Base-by-base conservation (phyloP, 306 rosid species). In the Fagus sylvatica region DNA sequence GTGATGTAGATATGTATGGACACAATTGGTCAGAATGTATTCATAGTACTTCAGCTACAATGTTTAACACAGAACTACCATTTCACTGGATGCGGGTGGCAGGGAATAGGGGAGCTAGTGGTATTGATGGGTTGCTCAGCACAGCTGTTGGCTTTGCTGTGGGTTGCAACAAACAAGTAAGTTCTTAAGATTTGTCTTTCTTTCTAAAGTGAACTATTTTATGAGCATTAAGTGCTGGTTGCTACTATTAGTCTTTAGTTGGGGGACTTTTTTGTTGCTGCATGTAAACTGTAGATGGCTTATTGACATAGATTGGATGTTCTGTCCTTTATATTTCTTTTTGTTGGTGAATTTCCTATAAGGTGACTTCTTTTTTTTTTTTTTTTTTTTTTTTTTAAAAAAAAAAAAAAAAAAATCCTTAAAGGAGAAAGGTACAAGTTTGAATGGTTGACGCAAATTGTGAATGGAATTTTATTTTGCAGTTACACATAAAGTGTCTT, bases 91-190 rank as follows among this genome's bases (percentile, higher is more conserved):
- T 83, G 74, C 81, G 90, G 87, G 94, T 89, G 74, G 88, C 88
- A 75, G 97, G 90, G 72, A 95, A 95, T 70, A 91, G 98, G 84
- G 98, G 98, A 69, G 98, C 97, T 60, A 89, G 98, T 84, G 98
- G 98, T 79, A 95, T 95, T 81, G 98, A 95, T 82, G 98, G 98
- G 66, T 76, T 95, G 69, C 90, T 95, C 65, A 95, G 98, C 86
- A 89, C 98, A 53, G 96, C 98, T 74, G 82, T 88, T 89, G 98
- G 98, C 77, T 92, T 90, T 84, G 91, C 98, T 48, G 91, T 86
- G 42, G 98, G 98, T 60, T 87, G 95, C 90, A 89, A 91, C 83
- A 92, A 88, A 85, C 84, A 82, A 79, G 98, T 92, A 86, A 19
- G 84, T 79, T 40, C 12, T 28, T 68, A 30, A 56, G 61, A 34